These are phyloP conservation scores for Talaromyces ruber DNA, from an alignment of 495 filamentous ascomycete species.

Conservation along the genomic window DNA sequence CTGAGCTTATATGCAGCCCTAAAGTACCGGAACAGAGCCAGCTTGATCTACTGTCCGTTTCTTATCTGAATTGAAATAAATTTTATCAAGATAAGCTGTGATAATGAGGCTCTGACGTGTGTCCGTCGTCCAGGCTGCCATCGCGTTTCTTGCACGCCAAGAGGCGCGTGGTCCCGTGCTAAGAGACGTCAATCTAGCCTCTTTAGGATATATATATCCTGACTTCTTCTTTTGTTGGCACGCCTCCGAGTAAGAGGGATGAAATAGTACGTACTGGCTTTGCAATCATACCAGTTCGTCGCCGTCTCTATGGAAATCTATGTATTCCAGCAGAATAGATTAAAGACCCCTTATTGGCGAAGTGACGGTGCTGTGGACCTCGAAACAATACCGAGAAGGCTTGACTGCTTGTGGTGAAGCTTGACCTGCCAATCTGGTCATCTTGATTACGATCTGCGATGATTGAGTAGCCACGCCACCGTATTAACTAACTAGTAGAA, in stretches of 20 bases:
- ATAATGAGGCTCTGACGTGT: neutral
- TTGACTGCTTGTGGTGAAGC: neutral
- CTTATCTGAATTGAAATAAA: neutral
- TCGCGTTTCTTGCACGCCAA: conserved; percentile 3
- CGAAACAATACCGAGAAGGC: neutral
- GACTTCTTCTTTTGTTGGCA: too few species aligned
- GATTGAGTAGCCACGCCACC: neutral
- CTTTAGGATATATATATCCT: neutral
- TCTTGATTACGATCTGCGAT: neutral
- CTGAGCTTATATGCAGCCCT: neutral
- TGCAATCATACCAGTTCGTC: too few species aligned
- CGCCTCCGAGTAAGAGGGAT: too few species aligned
- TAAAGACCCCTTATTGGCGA: neutral
- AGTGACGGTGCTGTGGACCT: neutral
- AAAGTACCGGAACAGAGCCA: neutral
- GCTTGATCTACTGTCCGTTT: neutral
- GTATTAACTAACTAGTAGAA: neutral
- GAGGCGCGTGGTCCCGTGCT: conserved; percentile 5
- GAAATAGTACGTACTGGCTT: too few species aligned
- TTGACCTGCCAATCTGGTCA: neutral
- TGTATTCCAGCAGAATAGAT: neutral
- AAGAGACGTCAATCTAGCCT: neutral
- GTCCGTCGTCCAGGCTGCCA: neutral
- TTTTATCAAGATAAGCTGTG: too few species aligned
- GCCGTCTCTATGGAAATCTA: too few species aligned